These are phyloP conservation scores for Gremmenia infestans DNA, from an alignment of 2,329 filamentous ascomycete species.

Conservation along the genomic window DNA sequence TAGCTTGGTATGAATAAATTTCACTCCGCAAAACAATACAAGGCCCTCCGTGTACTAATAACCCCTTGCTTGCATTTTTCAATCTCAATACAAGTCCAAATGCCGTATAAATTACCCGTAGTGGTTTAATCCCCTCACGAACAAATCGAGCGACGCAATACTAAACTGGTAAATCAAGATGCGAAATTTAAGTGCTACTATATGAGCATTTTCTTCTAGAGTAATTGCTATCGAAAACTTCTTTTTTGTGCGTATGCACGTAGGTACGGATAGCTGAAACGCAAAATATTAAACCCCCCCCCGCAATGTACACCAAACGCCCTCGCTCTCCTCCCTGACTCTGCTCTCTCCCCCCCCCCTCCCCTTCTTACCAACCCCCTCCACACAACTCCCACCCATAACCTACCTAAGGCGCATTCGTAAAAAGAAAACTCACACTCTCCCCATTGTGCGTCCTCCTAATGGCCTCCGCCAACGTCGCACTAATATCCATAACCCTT, in stretches of 20 bases:
- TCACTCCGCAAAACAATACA: too few relatives aligned
- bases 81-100: too few relatives aligned
- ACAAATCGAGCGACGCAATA: too few relatives aligned
- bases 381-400: background rate
- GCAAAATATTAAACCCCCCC: background rate
- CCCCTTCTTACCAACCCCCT: background rate
- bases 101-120: too few relatives aligned
- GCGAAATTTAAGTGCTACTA: background rate
- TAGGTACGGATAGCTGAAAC: background rate
- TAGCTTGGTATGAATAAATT: too few relatives aligned
- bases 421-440: constrained; percentile 64
- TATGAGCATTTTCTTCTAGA: background rate
- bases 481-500: constrained; percentile 86
- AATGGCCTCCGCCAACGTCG: constrained; percentile 71
- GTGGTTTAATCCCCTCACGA: too few relatives aligned
- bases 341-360: background rate
- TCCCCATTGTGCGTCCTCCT: constrained; percentile 65
- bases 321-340: background rate
- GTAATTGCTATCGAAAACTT: background rate
- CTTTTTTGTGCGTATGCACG: background rate
- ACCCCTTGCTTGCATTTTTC: background rate
- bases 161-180: too few relatives aligned
- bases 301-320: background rate
- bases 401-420: constrained; percentile 51
- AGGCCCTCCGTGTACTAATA: too few relatives aligned